Conservation (phyloP, 768 basidiomycete genomes). For the Porpolomopsis calyptriformis region DNA sequence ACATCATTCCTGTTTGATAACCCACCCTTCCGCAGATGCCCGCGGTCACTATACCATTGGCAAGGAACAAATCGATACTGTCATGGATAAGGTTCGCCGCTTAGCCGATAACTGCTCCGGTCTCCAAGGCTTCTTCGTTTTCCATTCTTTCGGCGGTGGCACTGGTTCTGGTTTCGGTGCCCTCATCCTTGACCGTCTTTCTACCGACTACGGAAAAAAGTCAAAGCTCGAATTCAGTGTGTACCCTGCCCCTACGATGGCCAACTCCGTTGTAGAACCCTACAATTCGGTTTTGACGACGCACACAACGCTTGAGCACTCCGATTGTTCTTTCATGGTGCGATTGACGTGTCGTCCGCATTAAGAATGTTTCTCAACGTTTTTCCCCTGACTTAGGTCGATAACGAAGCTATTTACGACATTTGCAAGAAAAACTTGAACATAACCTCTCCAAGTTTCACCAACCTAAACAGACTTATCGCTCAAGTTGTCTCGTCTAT, state of each 20-base stretch:
- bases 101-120: conserved; percentile 97
- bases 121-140: conserved; percentile 99
- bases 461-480: conserved; percentile 92
- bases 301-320: conserved; percentile 98
- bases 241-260: conserved; percentile 89
- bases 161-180: conserved; percentile 99
- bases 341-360: conserved; percentile 7
- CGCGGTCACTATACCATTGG: conserved; percentile 99
- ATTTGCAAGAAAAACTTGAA: conserved; percentile 96
- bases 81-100: conserved; percentile 94
- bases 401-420: conserved; percentile 99
- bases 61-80: conserved; percentile 94
- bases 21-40: conserved; percentile 50
- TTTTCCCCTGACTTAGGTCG: conserved; percentile 46
- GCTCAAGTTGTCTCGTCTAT: conserved; percentile 98
- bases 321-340: conserved; percentile 99
- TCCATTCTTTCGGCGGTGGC: conserved; percentile 99
- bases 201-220: conserved; percentile 98
- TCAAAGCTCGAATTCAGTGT: conserved; percentile 98
- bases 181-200: conserved; percentile 91
- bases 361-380: not conserved
- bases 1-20: conserved; percentile 1
- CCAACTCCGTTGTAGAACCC: conserved; percentile 95
- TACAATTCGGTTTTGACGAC: conserved; percentile 98
- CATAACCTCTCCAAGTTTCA: conserved; percentile 77